Evolutionary conservation across 805 yeast genomes (phyloP), one percentile per base, ranked within the genome.

Genomic region (Suhomyces vadensis): DNA sequence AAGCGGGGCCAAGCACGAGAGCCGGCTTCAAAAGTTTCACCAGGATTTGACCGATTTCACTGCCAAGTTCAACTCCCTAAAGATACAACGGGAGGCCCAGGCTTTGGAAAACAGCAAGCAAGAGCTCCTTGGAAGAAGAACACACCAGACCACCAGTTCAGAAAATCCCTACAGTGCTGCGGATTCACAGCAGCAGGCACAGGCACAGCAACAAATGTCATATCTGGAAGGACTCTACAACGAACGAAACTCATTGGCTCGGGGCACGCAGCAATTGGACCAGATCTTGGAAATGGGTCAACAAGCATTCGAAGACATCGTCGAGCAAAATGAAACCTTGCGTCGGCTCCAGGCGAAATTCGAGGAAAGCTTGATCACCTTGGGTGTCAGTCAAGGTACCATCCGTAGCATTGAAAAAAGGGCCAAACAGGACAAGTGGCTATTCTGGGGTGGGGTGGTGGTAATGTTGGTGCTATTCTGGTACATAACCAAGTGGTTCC

Each of bases 271-370:
- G 43, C 96, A 88, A 60, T 69, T 94, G 48, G 99, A 94, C 60
- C 89, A 87, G 51, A 88, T 94, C 33, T 63, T 94, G 35, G 97
- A 87, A 56, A 85, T 88, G 84, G 98, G 97, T 2, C 80, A 85
- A 48, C 77, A 78, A 39, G 88, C 96, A 1, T 79, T 89, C 51
- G 95, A 87, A 40, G 96, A 91, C 58, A 71, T 94, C 17, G 85
- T 86, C 14, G 90, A 85, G 37, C 97, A 94, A 60, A 87, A 88
- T 62, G 85, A 83, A 55, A 74, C 83, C 22, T 73, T 92, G 44
- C 69, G 75, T 44, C 71, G 72, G 46, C 74, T 92, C 23, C 88
- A 85, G 51, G 65, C 73, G 35, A 79, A 75, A 51, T 74, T 94
- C 69, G 79, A 82, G 37, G 76, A 81, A 41, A 78, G 87, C 20